A percentile compares a stretch with the other conserved stretches of the same genome.
Evolutionary conservation across 768 basidiomycete species (phyloP).

Genomic region (Kwoniella pini): DNA sequence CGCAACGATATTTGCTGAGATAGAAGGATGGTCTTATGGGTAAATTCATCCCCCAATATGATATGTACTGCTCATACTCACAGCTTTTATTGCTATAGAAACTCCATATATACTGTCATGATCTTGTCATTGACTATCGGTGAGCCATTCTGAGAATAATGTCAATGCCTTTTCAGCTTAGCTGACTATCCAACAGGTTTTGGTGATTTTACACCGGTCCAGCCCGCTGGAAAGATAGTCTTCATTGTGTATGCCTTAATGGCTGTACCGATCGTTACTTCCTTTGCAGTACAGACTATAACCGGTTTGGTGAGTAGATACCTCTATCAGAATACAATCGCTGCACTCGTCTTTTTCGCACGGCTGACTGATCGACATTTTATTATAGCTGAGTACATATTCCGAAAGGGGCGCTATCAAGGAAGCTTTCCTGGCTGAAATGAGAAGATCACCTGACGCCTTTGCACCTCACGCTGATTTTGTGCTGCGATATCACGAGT

Average conservation of each 20-base stretch:
- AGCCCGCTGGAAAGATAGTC: conserved; percentile 47
- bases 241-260: conserved; percentile 52
- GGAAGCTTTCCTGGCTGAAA: conserved; percentile 21
- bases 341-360: too few relatives aligned
- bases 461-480: conserved; percentile 46
- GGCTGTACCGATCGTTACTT: conserved; percentile 55
- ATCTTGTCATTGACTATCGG: conserved; percentile 39
- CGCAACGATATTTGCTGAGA: conserved; percentile 49
- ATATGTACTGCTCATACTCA: background rate
- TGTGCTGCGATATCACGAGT: conserved; percentile 35
- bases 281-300: conserved; percentile 52
- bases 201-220: conserved; percentile 47
- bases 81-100: conserved; percentile 14
- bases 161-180: too few relatives aligned
- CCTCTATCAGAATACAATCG: background rate
- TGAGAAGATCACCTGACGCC: conserved; percentile 19
- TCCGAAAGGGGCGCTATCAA: conserved; percentile 22
- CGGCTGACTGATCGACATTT: background rate
- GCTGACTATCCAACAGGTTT: conserved; percentile 40
- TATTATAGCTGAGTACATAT: conserved; percentile 38
- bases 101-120: conserved; percentile 49
- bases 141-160: conserved; percentile 9
- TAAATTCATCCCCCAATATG: background rate
- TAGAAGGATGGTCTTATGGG: conserved; percentile 54
- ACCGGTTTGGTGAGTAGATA: conserved; percentile 39